A percentile compares a stretch with the other conserved stretches of the same genome.
Conservation (phyloP, 129 eudicot species). For the Flaveria ramosissima region DNA sequence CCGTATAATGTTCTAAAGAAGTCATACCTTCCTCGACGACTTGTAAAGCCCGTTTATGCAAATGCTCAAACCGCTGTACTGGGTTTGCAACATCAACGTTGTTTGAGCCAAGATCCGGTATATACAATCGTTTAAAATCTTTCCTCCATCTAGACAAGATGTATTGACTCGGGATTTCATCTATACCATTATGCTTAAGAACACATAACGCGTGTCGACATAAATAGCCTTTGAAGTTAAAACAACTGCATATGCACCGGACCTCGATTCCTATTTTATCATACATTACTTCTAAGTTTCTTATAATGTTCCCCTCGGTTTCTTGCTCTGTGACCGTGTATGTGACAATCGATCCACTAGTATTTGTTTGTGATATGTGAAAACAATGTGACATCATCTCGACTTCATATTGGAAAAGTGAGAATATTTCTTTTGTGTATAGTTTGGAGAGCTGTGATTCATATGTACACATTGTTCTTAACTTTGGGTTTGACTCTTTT, state of each 20-base stretch:
- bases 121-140: conserved; percentile 65
- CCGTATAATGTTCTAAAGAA: conserved; percentile 72
- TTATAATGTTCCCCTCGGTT: conserved; percentile 42
- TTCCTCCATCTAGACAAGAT: conserved; percentile 80
- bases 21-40: conserved; percentile 77
- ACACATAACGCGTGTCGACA: conserved; percentile 77
- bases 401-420: conserved; percentile 64
- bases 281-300: conserved; percentile 57
- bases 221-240: conserved; percentile 67
- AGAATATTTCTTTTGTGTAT: conserved; percentile 65
- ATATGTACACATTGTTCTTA: conserved; percentile 52
- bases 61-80: conserved; percentile 74
- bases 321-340: conserved; percentile 69
- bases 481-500: conserved; percentile 46
- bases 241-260: conserved; percentile 81
- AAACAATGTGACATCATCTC: conserved; percentile 67
- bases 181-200: conserved; percentile 59
- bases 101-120: conserved; percentile 56
- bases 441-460: conserved; percentile 70
- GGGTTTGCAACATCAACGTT: conserved; percentile 58
- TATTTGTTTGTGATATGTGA: conserved; percentile 60
- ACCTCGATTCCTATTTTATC: conserved; percentile 70
- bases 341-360: conserved; percentile 57
- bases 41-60: conserved; percentile 86
- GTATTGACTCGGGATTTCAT: conserved; percentile 71